Conservation (phyloP, 1,284 basidiomycete species). For the Boletus sp. region DNA sequence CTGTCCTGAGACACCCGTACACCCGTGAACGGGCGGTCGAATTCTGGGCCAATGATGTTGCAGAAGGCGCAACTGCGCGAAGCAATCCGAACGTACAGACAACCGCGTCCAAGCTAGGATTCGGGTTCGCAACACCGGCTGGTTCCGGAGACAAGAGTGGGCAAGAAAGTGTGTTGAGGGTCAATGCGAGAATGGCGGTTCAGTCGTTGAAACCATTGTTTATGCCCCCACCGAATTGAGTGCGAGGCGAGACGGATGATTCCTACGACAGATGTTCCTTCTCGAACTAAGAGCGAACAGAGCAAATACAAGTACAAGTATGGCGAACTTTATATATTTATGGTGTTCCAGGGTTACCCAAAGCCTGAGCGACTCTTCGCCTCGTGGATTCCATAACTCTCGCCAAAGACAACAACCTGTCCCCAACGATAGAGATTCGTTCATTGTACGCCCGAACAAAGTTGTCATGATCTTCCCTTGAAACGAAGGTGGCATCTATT, state of each 20-base stretch:
- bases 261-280: not conserved
- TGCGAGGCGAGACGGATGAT: not conserved
- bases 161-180: slow-evolving; percentile 33
- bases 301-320: not conserved
- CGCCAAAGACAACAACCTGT: not conserved
- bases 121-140: slow-evolving; percentile 40
- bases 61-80: slow-evolving; percentile 49
- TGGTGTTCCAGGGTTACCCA: no score
- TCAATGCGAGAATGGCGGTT: slow-evolving; percentile 40
- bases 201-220: slow-evolving; percentile 36
- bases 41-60: slow-evolving; percentile 59
- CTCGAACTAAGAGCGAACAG: not conserved
- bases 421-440: not conserved
- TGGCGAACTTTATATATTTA: not conserved
- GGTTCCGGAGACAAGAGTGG: slow-evolving; percentile 26
- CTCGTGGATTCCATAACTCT: not conserved
- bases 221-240: slow-evolving; percentile 23
- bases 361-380: not conserved
- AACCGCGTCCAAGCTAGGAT: slow-evolving; percentile 49
- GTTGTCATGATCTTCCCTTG: not conserved
- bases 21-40: slow-evolving; percentile 44
- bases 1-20: slow-evolving; percentile 52
- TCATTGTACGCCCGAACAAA: not conserved
- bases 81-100: slow-evolving; percentile 47
- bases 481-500: not conserved